Evolutionary conservation across 805 yeast species (phyloP).

Genomic region (Clavispora phyllophila): DNA sequence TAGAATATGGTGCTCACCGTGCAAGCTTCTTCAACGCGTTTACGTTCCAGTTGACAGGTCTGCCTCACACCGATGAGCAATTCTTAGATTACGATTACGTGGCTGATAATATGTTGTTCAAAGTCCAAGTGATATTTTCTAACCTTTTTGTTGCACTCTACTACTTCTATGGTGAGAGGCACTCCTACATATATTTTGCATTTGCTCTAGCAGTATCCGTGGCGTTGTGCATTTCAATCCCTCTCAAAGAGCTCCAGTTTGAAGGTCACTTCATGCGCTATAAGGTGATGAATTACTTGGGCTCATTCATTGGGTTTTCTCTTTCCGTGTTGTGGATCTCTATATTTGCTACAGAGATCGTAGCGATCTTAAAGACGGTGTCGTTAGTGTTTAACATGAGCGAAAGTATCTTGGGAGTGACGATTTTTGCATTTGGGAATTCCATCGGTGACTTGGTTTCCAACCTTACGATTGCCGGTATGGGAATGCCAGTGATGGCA

Average conservation of each 20-base stretch:
- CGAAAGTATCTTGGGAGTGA: slow-evolving; percentile 79
- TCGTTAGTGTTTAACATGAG: slow-evolving; percentile 58
- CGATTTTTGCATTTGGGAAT: slow-evolving; percentile 88
- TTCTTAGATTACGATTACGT: slow-evolving; percentile 5
- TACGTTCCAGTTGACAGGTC: slow-evolving; percentile 7
- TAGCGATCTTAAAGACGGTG: slow-evolving; percentile 55
- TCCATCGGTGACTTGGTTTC: slow-evolving; percentile 88
- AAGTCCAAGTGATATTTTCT: slow-evolving; percentile 6
- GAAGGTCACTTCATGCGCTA: slow-evolving; percentile 7
- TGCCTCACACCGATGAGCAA: not conserved
- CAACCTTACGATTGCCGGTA: slow-evolving; percentile 68
- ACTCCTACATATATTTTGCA: slow-evolving; percentile 3
- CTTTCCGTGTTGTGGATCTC: slow-evolving; percentile 67
- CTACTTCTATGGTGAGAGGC: not conserved
- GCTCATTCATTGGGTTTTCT: slow-evolving; percentile 56
- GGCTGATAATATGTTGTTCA: slow-evolving; percentile 6
- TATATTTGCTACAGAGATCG: slow-evolving; percentile 63
- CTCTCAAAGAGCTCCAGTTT: slow-evolving; percentile 1
- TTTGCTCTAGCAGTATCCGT: not conserved
- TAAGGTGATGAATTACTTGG: slow-evolving; percentile 15
- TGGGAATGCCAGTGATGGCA: slow-evolving; percentile 87
- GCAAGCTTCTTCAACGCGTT: slow-evolving; percentile 8
- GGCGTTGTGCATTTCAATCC: slow-evolving; percentile 1
- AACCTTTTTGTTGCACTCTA: slow-evolving; percentile 4
- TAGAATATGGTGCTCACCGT: slow-evolving; percentile 5